These are phyloP conservation scores for Plenodomus biglobosus DNA, from an alignment of 2,329 filamentous ascomycete species.

Conservation along the genomic window DNA sequence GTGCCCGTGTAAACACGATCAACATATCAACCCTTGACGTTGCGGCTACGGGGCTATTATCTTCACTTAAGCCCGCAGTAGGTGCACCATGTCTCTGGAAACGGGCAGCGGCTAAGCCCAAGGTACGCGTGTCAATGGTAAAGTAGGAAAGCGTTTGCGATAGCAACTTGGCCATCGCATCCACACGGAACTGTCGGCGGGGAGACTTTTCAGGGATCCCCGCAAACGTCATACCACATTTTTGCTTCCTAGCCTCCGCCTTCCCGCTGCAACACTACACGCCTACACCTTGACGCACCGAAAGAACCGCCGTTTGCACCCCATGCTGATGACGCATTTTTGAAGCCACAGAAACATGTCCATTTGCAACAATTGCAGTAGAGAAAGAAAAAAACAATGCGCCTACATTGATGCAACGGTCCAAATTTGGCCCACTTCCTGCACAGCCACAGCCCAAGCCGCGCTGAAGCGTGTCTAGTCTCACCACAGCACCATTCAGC, in stretches of 20 bases:
- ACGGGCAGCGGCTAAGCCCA: slow-evolving; percentile 29
- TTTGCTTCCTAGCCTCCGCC: background rate
- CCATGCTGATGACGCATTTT: background rate
- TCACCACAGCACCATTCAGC: slow-evolving; percentile 8
- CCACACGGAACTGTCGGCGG: slow-evolving; percentile 10
- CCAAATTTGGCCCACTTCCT: slow-evolving; percentile 6
- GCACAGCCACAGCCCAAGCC: slow-evolving; percentile 36
- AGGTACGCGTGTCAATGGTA: slow-evolving; percentile 36
- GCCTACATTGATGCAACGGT: background rate
- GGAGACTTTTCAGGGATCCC: slow-evolving; percentile 14
- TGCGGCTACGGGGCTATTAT: background rate
- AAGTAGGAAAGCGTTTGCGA: slow-evolving; percentile 21
- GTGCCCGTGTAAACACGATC: slow-evolving; percentile 14
- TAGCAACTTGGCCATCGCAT: slow-evolving; percentile 11
- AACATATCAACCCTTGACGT: slow-evolving; percentile 21
- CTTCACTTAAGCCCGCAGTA: slow-evolving; percentile 8
- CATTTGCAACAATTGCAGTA: background rate
- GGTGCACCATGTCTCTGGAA: slow-evolving; percentile 8
- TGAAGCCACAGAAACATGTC: background rate
- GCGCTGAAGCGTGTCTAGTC: slow-evolving; percentile 14
- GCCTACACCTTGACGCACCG: no score
- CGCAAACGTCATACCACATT: slow-evolving; percentile 21
- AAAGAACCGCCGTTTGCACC: background rate
- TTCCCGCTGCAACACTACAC: background rate
- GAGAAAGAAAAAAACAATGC: background rate